Evolutionary conservation across 345 rosid genomes (phyloP).

Genomic region (Atalantia buxifolia): DNA sequence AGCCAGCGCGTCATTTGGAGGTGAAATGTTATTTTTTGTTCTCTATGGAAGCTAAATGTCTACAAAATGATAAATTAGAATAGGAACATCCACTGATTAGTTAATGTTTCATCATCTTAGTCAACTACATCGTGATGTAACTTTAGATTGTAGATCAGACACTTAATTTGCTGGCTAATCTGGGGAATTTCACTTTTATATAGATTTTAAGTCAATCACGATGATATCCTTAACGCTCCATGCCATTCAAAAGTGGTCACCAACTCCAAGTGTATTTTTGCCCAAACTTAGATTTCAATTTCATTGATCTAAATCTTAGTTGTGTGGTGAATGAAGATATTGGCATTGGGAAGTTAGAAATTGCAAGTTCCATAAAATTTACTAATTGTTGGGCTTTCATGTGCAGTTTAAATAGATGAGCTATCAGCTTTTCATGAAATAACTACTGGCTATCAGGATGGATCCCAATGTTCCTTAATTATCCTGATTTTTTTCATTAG

Average conservation of each 20-base stretch:
- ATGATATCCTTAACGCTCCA: neutral
- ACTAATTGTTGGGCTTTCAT: neutral
- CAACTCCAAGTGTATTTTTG: neutral
- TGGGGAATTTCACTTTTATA: neutral
- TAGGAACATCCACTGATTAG: neutral
- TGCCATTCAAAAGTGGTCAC: neutral
- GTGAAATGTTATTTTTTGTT: slow-evolving; percentile 34
- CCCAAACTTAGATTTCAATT: neutral
- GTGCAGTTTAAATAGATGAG: neutral
- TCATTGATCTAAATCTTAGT: neutral
- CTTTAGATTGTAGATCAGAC: neutral
- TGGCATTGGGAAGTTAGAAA: neutral
- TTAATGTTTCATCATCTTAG: neutral
- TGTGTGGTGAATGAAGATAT: neutral
- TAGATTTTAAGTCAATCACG: neutral
- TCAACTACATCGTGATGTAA: neutral
- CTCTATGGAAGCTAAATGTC: neutral
- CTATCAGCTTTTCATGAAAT: neutral
- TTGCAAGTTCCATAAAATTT: neutral
- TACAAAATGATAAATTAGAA: neutral
- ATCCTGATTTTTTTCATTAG: slow-evolving; percentile 40
- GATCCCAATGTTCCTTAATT: neutral
- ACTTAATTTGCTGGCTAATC: neutral
- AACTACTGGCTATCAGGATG: neutral
- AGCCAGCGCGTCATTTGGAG: slow-evolving; percentile 96